Evolutionary conservation across 225 moss, liverwort and hornwort genomes (phyloP), one percentile per base, ranked within the genome.

Genomic region (Polytrichum formosum): DNA sequence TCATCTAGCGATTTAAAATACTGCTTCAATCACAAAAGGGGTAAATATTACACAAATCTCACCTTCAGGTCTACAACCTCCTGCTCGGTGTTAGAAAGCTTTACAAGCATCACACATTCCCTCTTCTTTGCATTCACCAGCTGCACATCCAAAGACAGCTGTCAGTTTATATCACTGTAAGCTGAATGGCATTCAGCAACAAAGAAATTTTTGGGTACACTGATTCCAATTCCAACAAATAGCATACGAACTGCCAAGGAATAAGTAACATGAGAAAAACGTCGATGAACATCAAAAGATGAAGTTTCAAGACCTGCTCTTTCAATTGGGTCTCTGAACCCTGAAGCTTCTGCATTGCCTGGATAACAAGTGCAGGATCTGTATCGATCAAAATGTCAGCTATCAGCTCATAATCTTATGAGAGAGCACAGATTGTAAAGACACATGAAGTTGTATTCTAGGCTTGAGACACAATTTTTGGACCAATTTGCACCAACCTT

Each of bases 41-140:
- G 7, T 26, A 70, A 19, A 75, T 2, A 72, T 18, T 56, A 78
- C 29, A 37, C 5, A 19, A 35, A 62, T 62, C 66, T 73, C 66
- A 94, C 98, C 91, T 94, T 98, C 61, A 98, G 56, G 54, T 98
- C 97, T 61, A 88, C 85, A 68, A 98, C 88, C 78, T 98, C 97
- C 69, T 94, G 94, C 76, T 98, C 94, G 70, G 90, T 90, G 25
- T 65, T 83, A 35, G 90, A 85, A 59, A 98, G 86, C 77, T 91
- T 94, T 73, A 94, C 85, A 18, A 98, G 83, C 79, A 94, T 87
- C 65, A 85, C 87, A 59, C 91, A 83, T 76, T 94, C 97, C 75
- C 94, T 91, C 33, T 91, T 81, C 67, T 94, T 92, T 10, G 92
- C 87, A 76, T 77, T 88, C 76, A 89, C 67, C 33, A 98, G 80